phyloP scores from a whole-genome alignment of 345 rosid genomes.

The Lepidium africanum region DNA sequence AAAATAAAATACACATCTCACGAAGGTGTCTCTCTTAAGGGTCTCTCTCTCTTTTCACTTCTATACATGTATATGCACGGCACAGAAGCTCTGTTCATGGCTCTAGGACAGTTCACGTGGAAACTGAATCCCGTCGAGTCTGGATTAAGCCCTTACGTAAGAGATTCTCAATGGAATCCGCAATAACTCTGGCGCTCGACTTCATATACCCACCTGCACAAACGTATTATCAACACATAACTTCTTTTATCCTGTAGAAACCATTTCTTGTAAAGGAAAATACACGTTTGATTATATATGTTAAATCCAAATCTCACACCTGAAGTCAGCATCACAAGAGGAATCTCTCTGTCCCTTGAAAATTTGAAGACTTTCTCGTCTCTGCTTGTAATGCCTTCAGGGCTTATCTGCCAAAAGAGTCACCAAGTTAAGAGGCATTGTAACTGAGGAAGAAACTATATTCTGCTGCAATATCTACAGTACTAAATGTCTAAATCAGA shows the following conservation, averaged over 20 bases:
- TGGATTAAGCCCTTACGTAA: constrained; percentile 53
- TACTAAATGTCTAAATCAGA: background rate
- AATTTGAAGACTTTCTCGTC: constrained; percentile 83
- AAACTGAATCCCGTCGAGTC: background rate
- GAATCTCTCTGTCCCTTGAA: constrained; percentile 67
- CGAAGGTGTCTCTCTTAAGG: background rate
- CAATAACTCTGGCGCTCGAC: constrained; percentile 81
- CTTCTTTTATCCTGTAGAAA: background rate
- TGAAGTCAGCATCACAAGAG: constrained; percentile 89
- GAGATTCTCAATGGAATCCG: constrained; percentile 72
- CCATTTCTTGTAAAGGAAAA: background rate
- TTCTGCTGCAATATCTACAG: background rate
- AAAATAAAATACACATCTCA: background rate
- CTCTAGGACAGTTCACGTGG: background rate
- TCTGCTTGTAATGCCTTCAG: constrained; percentile 62
- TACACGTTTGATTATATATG: background rate
- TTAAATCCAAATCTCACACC: constrained; percentile 30
- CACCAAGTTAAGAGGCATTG: background rate
- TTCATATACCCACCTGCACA: constrained; percentile 96
- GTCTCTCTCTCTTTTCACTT: background rate
- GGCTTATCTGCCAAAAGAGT: constrained; percentile 52
- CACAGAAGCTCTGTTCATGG: background rate
- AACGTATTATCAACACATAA: background rate
- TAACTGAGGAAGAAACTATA: background rate
- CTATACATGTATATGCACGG: background rate